Conservation (phyloP, 257 asterid species). For the Coffea eugenioides region DNA sequence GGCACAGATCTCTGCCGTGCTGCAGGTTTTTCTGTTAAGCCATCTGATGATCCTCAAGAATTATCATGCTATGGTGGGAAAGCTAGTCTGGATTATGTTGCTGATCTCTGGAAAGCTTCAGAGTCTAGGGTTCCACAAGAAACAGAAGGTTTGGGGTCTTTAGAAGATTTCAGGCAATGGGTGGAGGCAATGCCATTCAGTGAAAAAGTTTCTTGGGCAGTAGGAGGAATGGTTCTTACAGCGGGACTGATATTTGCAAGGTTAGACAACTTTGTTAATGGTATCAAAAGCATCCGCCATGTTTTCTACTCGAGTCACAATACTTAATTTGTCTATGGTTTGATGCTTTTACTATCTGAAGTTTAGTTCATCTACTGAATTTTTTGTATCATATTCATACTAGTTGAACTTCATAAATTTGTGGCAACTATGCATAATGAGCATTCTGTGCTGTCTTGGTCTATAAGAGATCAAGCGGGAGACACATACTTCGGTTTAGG, state of each 20-base stretch:
- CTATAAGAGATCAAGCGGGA: background rate
- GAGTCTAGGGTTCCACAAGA: conserved; percentile 39
- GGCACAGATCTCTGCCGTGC: conserved; percentile 95
- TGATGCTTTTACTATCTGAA: background rate
- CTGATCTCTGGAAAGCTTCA: conserved; percentile 65
- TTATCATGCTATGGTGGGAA: conserved; percentile 83
- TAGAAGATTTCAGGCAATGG: conserved; percentile 69
- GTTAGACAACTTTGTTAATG: conserved; percentile 37
- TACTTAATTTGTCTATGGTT: background rate
- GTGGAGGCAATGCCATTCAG: conserved; percentile 51
- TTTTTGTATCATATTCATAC: background rate
- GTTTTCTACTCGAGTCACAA: background rate
- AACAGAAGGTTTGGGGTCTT: conserved; percentile 27
- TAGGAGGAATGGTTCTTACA: conserved; percentile 98
- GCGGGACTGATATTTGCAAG: conserved; percentile 85
- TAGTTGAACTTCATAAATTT: background rate
- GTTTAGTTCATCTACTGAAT: background rate
- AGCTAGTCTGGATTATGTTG: conserved; percentile 62
- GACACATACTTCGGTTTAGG: background rate
- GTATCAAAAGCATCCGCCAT: background rate
- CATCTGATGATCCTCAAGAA: conserved; percentile 54
- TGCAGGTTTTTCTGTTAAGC: conserved; percentile 80
- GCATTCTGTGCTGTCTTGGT: background rate
- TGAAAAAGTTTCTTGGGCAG: conserved; percentile 90
- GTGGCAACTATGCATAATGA: background rate